phyloP scores from a whole-genome alignment of 148 eudicot genomes.

The Cornus suecica region DNA sequence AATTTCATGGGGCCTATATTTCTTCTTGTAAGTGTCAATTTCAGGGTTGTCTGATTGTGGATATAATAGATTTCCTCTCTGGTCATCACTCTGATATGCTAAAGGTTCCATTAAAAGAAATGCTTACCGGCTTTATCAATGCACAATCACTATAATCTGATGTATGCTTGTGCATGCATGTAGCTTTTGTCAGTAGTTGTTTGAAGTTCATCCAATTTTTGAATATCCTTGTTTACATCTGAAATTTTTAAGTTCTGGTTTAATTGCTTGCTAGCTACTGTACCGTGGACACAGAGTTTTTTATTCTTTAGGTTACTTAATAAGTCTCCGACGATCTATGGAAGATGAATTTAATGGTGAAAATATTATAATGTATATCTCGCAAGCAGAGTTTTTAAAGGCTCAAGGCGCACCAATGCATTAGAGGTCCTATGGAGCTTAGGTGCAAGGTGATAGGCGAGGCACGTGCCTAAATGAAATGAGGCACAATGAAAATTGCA shows the following conservation, averaged over 20 bases:
- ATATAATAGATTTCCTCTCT: background rate
- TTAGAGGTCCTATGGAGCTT: no score
- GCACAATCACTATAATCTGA: background rate
- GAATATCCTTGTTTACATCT: background rate
- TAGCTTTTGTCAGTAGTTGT: background rate
- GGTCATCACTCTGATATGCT: background rate
- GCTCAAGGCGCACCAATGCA: no score
- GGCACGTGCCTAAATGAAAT: no score
- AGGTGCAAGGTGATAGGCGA: no score
- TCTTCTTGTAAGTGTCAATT: conserved; percentile 77
- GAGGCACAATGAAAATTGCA: no score
- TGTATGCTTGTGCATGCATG: background rate
- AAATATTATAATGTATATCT: no score
- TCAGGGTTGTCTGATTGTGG: background rate
- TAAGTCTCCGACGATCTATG: background rate
- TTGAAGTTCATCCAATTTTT: background rate
- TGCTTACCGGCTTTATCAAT: background rate
- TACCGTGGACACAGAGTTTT: background rate
- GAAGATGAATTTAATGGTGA: background rate
- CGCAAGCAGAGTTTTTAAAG: no score
- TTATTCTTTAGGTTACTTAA: background rate
- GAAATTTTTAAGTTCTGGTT: background rate
- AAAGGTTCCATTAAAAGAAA: background rate
- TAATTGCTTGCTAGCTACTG: no score
- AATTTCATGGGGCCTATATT: conserved; percentile 92